Percentiles rank a stretch among this genome's conserved stretches.
These are phyloP conservation scores for Xylaria intraflava DNA, from an alignment of 495 filamentous ascomycete species.

Conservation along the genomic window DNA sequence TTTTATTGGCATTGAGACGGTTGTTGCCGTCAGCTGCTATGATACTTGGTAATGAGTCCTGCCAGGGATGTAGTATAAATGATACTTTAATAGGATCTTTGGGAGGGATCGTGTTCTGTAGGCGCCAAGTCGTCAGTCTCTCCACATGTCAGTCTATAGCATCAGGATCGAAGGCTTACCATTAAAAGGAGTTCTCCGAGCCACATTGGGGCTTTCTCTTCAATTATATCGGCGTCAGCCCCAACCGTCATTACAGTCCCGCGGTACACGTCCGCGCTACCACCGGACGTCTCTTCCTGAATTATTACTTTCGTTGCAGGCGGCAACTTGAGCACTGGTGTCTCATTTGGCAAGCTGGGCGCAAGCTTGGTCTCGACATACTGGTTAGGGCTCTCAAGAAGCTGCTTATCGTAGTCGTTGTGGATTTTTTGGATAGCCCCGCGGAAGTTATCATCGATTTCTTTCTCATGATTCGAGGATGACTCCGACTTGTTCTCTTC, in stretches of 20 bases:
- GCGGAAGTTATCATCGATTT: slow-evolving; percentile 73
- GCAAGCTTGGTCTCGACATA: slow-evolving; percentile 58
- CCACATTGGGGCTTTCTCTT: slow-evolving; percentile 83
- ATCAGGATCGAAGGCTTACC: slow-evolving; percentile 34
- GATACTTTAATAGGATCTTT: slow-evolving; percentile 95
- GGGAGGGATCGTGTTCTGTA: slow-evolving; percentile 66
- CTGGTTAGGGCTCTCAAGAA: slow-evolving; percentile 48
- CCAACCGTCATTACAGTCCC: slow-evolving; percentile 76
- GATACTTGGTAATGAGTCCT: slow-evolving; percentile 65
- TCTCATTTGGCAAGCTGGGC: slow-evolving; percentile 76
- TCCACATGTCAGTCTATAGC: not conserved
- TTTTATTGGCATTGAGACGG: slow-evolving; percentile 90
- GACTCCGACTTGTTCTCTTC: slow-evolving; percentile 53
- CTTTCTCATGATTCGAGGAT: slow-evolving; percentile 74
- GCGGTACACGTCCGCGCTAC: slow-evolving; percentile 84
- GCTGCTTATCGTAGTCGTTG: slow-evolving; percentile 65
- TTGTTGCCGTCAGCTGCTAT: slow-evolving; percentile 66
- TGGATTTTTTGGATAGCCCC: slow-evolving; percentile 75
- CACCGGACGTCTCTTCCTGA: slow-evolving; percentile 89
- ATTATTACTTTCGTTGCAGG: slow-evolving; percentile 78
- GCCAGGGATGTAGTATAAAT: slow-evolving; percentile 81
- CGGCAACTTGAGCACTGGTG: slow-evolving; percentile 76
- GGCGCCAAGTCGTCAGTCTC: slow-evolving; percentile 16
- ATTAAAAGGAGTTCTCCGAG: slow-evolving; percentile 81
- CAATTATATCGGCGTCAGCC: slow-evolving; percentile 72